Evolutionary conservation across 176 grass and related monocot genomes (phyloP).

Genomic region (Aegilops longissima): DNA sequence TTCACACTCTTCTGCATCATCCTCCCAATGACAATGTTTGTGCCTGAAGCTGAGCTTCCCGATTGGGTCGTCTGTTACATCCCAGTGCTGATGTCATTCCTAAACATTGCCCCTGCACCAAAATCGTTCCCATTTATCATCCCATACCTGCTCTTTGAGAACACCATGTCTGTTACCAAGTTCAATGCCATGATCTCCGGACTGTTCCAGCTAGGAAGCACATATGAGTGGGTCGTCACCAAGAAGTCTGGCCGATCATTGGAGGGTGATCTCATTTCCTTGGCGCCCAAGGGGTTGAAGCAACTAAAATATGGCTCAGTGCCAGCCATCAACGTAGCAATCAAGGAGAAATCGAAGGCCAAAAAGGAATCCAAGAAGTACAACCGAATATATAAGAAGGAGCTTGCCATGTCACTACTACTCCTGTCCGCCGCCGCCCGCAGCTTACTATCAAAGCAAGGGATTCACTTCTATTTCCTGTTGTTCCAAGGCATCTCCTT

Average conservation of each 20-base stretch:
- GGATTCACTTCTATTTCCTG: constrained; percentile 96
- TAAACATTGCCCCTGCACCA: constrained; percentile 61
- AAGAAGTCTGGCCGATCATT: constrained; percentile 79
- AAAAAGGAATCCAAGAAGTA: constrained; percentile 48
- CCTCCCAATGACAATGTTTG: constrained; percentile 94
- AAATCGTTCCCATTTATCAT: constrained; percentile 86
- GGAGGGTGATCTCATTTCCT: constrained; percentile 46
- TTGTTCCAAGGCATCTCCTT: constrained; percentile 90
- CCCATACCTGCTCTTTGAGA: constrained; percentile 88
- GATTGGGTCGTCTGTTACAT: constrained; percentile 91
- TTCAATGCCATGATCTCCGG: constrained; percentile 94
- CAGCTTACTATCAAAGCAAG: constrained; percentile 80
- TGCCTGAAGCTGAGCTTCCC: constrained; percentile 83
- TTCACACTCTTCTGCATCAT: constrained; percentile 97
- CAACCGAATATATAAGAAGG: constrained; percentile 88
- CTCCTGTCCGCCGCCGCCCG: constrained; percentile 68
- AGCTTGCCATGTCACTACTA: constrained; percentile 72
- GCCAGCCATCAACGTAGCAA: constrained; percentile 14
- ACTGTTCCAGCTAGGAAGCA: constrained; percentile 76
- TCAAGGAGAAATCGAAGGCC: constrained; percentile 14
- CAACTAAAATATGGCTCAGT: constrained; percentile 17
- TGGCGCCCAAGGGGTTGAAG: constrained; percentile 24
- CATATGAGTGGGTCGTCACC: constrained; percentile 86
- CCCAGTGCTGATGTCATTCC: constrained; percentile 68
- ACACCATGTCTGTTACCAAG: constrained; percentile 99